A percentile compares a stretch with the other conserved stretches of the same genome.
These are phyloP conservation scores for Exophiala aquamarina DNA, from an alignment of 2,329 filamentous ascomycete species.

Conservation along the genomic window DNA sequence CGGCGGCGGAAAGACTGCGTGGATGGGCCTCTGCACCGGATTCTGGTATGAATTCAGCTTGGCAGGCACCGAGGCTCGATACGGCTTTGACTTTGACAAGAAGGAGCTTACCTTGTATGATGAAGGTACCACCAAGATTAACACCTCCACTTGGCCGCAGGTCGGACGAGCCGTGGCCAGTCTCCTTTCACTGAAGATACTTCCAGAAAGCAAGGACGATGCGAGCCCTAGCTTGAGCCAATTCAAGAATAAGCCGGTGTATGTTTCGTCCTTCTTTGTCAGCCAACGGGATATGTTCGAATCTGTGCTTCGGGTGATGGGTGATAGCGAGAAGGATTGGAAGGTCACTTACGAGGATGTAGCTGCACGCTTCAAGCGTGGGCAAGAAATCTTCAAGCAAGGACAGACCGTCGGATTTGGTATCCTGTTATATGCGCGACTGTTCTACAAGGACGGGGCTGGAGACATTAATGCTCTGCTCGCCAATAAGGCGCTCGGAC, in stretches of 20 bases:
- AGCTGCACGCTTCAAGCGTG: conserved; percentile 50
- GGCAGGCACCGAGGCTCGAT: conserved; percentile 34
- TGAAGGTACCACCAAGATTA: conserved; percentile 57
- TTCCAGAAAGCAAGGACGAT: conserved; percentile 32
- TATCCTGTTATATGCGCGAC: conserved; percentile 54
- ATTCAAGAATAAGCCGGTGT: conserved; percentile 52
- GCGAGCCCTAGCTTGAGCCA: conserved; percentile 34
- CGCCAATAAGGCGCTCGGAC: conserved; percentile 19
- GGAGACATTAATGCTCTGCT: conserved; percentile 32
- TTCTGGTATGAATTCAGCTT: conserved; percentile 58
- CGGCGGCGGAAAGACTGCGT: conserved; percentile 36
- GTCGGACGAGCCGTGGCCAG: conserved; percentile 53
- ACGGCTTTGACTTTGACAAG: conserved; percentile 52
- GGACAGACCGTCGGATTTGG: conserved; percentile 48
- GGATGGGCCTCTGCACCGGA: conserved; percentile 45
- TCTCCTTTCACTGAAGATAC: conserved; percentile 47
- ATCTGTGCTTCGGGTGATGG: conserved; percentile 58
- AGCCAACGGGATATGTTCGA: conserved; percentile 66
- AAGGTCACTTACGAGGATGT: conserved; percentile 49
- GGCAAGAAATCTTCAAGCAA: conserved; percentile 42
- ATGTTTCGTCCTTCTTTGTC: conserved; percentile 56
- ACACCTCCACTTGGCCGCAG: conserved; percentile 60
- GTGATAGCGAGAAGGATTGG: conserved; percentile 62
- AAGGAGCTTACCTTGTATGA: conserved; percentile 49
- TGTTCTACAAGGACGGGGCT: conserved; percentile 49